These are phyloP conservation scores for Syzygium malaccense DNA, from an alignment of 441 rosid species.

Conservation along the genomic window DNA sequence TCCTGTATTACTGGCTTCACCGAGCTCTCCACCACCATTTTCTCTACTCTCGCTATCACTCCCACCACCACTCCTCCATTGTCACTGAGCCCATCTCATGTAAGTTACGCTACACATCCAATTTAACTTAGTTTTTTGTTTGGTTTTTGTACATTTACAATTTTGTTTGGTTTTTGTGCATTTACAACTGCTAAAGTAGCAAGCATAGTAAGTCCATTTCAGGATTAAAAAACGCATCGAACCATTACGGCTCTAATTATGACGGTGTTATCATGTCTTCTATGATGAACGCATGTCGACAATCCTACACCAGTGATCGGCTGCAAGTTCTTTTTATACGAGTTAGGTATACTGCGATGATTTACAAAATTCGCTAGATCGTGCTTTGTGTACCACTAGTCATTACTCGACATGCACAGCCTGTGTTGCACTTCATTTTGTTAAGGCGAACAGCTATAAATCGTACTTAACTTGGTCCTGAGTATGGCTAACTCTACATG, in stretches of 20 bases:
- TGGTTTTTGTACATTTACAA: too few relatives aligned
- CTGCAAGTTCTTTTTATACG: background rate
- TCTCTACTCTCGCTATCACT: conserved; percentile 31
- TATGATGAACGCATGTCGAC: background rate
- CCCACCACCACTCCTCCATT: conserved; percentile 37
- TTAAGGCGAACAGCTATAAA: background rate
- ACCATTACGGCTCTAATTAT: background rate
- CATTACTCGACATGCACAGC: background rate
- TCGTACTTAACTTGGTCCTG: background rate
- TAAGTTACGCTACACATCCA: background rate
- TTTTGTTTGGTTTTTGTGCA: too few relatives aligned
- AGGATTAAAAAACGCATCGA: background rate
- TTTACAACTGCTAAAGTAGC: too few relatives aligned
- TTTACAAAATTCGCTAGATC: background rate
- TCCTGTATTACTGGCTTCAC: conserved; percentile 32
- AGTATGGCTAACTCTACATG: background rate
- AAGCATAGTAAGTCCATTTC: too few relatives aligned
- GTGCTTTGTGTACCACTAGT: background rate
- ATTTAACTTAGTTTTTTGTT: too few relatives aligned
- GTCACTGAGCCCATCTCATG: background rate
- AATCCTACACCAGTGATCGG: background rate
- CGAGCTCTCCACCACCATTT: conserved; percentile 33
- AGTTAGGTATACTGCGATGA: background rate
- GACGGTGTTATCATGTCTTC: background rate
- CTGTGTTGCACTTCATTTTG: background rate